Evolutionary conservation across 116 monocot species (phyloP).

Genomic region (Posidonia oceanica): DNA sequence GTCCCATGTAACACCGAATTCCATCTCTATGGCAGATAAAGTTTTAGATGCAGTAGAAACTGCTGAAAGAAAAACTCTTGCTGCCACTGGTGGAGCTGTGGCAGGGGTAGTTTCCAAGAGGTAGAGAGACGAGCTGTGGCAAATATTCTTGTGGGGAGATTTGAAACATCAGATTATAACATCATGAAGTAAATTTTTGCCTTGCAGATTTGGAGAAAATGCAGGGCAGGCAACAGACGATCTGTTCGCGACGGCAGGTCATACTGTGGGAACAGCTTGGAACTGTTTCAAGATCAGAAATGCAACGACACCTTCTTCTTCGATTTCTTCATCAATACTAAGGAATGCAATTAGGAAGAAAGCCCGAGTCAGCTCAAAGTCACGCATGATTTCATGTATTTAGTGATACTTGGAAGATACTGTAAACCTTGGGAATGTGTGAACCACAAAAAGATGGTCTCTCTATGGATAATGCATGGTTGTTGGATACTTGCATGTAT

Average conservation of each 20-base stretch:
- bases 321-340: constrained; percentile 32
- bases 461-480: no score
- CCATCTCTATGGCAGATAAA: constrained; percentile 30
- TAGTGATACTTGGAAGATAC: no score
- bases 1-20: background rate
- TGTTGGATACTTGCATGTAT: no score
- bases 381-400: no score
- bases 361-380: background rate
- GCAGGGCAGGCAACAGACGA: constrained; percentile 78
- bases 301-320: constrained; percentile 53
- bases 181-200: background rate
- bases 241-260: constrained; percentile 66
- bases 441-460: no score
- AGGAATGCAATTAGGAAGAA: constrained; percentile 47
- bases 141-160: background rate
- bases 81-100: constrained; percentile 51
- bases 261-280: constrained; percentile 82
- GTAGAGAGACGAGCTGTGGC: constrained; percentile 11
- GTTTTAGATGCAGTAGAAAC: constrained; percentile 82
- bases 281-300: constrained; percentile 82
- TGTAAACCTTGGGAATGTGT: no score
- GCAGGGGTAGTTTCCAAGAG: constrained; percentile 52
- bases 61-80: constrained; percentile 55
- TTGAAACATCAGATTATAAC: background rate
- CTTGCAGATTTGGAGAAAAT: constrained; percentile 64